Evolutionary conservation across 2,329 filamentous ascomycete genomes (phyloP).

Genomic region (Xylaria sp.): DNA sequence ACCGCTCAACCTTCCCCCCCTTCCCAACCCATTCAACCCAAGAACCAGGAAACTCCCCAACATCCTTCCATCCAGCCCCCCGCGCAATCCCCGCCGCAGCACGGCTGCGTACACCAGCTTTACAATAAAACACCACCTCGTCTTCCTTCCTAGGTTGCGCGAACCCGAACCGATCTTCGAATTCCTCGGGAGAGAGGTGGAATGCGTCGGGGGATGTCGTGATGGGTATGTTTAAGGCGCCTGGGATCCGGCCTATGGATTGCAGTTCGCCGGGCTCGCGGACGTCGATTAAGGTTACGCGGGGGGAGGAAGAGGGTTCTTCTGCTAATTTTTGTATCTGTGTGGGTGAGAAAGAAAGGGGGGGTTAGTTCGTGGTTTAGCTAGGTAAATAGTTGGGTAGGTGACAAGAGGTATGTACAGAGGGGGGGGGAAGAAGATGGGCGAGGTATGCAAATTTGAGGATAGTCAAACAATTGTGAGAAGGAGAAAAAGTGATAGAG

Average conservation of each 20-base stretch:
- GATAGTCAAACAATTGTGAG: neutral
- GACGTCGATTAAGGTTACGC: conserved; percentile 56
- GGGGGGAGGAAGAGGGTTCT: neutral
- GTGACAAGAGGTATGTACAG: no score
- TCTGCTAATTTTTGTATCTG: no score
- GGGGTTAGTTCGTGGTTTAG: no score
- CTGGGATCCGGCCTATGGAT: conserved; percentile 75
- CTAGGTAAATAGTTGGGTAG: neutral
- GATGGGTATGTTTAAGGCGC: conserved; percentile 82
- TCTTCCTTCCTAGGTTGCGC: conserved; percentile 58
- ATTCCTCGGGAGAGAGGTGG: conserved; percentile 77
- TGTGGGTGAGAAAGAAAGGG: no score
- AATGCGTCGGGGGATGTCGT: conserved; percentile 78
- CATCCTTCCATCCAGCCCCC: conserved; percentile 74
- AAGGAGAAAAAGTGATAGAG: neutral
- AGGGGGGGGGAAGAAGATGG: neutral
- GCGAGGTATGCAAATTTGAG: neutral
- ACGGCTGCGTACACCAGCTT: conserved; percentile 81
- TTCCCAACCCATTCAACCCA: conserved; percentile 83
- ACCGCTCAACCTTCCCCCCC: conserved; percentile 67
- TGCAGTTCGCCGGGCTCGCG: conserved; percentile 74
- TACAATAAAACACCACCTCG: conserved; percentile 87
- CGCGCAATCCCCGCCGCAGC: conserved; percentile 78
- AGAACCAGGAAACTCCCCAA: conserved; percentile 75
- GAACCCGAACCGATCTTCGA: conserved; percentile 82